Evolutionary conservation across 805 yeast genomes (phyloP).

Genomic region (Candida silvicultrix): DNA sequence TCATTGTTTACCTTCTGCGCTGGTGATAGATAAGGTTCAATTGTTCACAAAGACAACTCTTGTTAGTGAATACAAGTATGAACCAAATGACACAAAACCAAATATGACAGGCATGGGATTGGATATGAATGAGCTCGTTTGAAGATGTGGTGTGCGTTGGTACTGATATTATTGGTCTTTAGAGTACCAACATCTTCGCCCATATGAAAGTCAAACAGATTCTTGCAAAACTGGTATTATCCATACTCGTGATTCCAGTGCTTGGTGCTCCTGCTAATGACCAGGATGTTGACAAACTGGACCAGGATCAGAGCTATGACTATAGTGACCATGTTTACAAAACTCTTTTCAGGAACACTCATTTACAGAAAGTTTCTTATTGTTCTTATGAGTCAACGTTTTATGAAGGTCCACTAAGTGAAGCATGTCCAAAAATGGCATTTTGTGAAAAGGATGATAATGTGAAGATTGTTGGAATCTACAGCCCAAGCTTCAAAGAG

Average conservation of each 20-base stretch:
- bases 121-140: neutral
- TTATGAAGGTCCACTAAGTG: slow-evolving; percentile 6
- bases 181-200: neutral
- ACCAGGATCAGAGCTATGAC: neutral
- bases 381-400: slow-evolving; percentile 9
- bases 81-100: too few relatives aligned
- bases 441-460: slow-evolving; percentile 9
- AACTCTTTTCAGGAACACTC: slow-evolving; percentile 8
- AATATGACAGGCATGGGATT: too few relatives aligned
- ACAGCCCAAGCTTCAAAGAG: slow-evolving; percentile 12
- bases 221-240: neutral
- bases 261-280: neutral
- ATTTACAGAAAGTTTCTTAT: slow-evolving; percentile 15
- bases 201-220: neutral
- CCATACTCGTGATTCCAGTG: neutral
- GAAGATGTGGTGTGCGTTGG: neutral
- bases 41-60: too few relatives aligned
- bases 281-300: neutral
- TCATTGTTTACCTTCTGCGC: too few relatives aligned
- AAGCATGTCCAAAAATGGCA: slow-evolving; percentile 9
- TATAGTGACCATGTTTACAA: slow-evolving; percentile 7
- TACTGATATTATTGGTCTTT: too few relatives aligned
- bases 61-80: too few relatives aligned
- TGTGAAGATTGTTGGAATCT: slow-evolving; percentile 4
- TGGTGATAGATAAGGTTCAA: too few relatives aligned